Base-by-base conservation (phyloP, 257 asterid species). In the Eustoma russellianum region DNA sequence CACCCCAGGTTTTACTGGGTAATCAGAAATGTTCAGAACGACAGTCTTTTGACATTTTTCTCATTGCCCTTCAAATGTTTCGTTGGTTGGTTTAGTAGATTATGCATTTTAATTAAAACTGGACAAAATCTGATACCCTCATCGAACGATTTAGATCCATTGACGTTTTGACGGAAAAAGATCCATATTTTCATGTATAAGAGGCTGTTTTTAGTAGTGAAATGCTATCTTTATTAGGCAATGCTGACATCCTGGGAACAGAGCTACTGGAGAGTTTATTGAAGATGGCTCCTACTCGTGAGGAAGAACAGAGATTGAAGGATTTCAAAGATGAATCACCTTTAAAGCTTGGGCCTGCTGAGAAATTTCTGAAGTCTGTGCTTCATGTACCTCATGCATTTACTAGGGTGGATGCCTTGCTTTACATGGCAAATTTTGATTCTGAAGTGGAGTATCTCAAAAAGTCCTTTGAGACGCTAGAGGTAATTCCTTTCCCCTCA, bases 351-450 rank as follows among this genome's bases (percentile, higher is more conserved):
- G 94, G 90, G 17, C 70, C 83, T 28, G 94, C 95, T 0, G 97
- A 89, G 85, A 74, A 77, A 9, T 89, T 85, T 72, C 86, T 83
- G 63, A 85, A 76, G 72, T 89, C 88, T 13, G 73, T 85, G 49
- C 77, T 85, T 5, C 76, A 70, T 55, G 75, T 89, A 50, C 97
- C 97, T 11, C 75, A 75, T 17, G 94, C 95, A 10, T 85, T 85
- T 65, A 79, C 74, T 75, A 81, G 95, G 67, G 70, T 85, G 7
- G 93, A 89, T 28, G 94, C 97, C 13, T 75, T 89, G 94, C 90
- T 76, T 64, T 89, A 82, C 59, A 61, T 77, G 0, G 71, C 79
- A 63, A 80, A 73, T 61, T 89, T 85, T 41, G 95, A 85, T 60
- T 68, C 80, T 0, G 95, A 88, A 56, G 52, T 75, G 16, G 89